Evolutionary conservation across 73 alveolate genomes (phyloP).

Genomic region (Blepharisma japonicum): DNA sequence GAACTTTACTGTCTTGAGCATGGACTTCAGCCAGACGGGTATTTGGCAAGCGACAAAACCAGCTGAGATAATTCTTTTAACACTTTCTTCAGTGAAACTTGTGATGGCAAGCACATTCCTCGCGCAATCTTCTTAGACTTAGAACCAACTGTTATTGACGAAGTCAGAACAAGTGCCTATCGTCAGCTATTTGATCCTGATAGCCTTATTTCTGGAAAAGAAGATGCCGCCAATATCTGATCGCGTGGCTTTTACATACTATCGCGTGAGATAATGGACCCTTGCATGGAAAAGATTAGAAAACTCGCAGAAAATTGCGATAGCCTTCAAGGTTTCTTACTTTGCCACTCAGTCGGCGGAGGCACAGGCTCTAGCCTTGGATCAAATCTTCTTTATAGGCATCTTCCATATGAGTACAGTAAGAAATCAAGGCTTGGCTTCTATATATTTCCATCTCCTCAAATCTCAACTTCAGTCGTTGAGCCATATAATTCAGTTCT

Average conservation of each 20-base stretch:
- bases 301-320: slow-evolving; percentile 42
- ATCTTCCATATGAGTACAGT: slow-evolving; percentile 10
- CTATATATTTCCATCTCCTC: slow-evolving; percentile 32
- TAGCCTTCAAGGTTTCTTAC: slow-evolving; percentile 43
- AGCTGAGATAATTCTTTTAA: not conserved
- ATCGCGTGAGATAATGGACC: slow-evolving; percentile 6
- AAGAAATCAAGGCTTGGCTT: slow-evolving; percentile 33
- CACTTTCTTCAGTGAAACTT: slow-evolving; percentile 36
- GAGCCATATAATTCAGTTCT: slow-evolving; percentile 56
- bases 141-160: slow-evolving; percentile 35
- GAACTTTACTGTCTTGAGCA: slow-evolving; percentile 45
- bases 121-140: slow-evolving; percentile 44
- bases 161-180: slow-evolving; percentile 25
- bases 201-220: slow-evolving; percentile 34
- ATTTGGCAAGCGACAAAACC: slow-evolving; percentile 7
- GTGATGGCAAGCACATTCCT: slow-evolving; percentile 31
- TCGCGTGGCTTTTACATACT: no score
- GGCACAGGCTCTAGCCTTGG: slow-evolving; percentile 55
- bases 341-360: slow-evolving; percentile 44
- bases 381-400: not conserved
- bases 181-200: slow-evolving; percentile 25
- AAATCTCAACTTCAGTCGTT: not conserved
- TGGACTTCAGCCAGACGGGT: slow-evolving; percentile 29
- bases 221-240: slow-evolving; percentile 30
- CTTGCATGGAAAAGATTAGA: not conserved